Percentiles rank a stretch among this genome's conserved stretches.
These are phyloP conservation scores for Dalbergia cultrata DNA, from an alignment of 306 rosid species.

Conservation along the genomic window DNA sequence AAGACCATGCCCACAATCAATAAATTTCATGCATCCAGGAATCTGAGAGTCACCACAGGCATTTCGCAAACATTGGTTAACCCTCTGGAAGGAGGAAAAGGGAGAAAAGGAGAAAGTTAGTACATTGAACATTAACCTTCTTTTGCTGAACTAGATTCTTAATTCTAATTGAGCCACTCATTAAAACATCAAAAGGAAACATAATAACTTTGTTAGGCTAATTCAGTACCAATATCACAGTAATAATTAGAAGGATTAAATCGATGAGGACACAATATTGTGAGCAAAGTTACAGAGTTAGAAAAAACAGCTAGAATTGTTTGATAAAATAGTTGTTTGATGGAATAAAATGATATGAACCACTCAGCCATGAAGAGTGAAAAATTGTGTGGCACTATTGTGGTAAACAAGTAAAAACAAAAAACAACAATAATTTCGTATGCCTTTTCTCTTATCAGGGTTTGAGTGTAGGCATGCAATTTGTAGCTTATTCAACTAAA, in stretches of 20 bases:
- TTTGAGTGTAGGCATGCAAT: neutral
- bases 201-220: neutral
- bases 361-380: neutral
- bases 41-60: constrained; percentile 50
- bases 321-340: neutral
- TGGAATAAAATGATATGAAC: neutral
- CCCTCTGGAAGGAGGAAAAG: constrained; percentile 63
- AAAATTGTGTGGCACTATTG: neutral
- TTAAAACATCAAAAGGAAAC: constrained; percentile 35
- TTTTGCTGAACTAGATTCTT: constrained; percentile 1
- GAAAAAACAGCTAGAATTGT: neutral
- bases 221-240: constrained; percentile 7
- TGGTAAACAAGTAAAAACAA: neutral
- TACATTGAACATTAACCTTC: constrained; percentile 19
- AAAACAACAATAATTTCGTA: constrained; percentile 11
- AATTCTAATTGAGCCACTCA: neutral
- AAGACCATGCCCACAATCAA: constrained; percentile 76
- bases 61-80: constrained; percentile 76
- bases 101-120: constrained; percentile 31
- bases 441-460: neutral
- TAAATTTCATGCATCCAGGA: constrained; percentile 42
- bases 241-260: neutral
- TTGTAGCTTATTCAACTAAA: constrained; percentile 13
- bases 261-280: neutral
- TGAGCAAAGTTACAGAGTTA: neutral